A percentile compares a stretch with the other conserved stretches of the same genome.
Conservation (phyloP, 108 stramenopile genomes). For the Cyclotella cryptica region DNA sequence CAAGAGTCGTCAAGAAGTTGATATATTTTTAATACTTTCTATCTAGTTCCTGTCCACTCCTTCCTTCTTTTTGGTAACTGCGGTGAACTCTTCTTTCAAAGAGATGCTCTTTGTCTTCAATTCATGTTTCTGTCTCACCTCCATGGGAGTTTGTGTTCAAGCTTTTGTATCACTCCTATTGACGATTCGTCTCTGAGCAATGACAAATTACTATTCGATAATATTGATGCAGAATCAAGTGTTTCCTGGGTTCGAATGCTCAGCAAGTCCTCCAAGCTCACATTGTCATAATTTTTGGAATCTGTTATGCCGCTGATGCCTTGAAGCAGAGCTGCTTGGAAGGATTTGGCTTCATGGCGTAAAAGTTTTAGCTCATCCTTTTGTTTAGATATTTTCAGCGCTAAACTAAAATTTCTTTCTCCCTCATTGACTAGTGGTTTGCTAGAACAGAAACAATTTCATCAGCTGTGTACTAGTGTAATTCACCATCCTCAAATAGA, state of each 20-base stretch:
- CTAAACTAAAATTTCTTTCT: slow-evolving; percentile 34
- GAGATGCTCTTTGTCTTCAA: slow-evolving; percentile 15
- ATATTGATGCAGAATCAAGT: background rate
- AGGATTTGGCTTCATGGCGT: slow-evolving; percentile 13
- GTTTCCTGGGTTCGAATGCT: slow-evolving; percentile 40
- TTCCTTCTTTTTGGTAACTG: slow-evolving; percentile 10
- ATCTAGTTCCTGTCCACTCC: slow-evolving; percentile 31
- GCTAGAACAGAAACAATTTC: too few species aligned
- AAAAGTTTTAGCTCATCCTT: slow-evolving; percentile 26
- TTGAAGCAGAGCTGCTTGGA: slow-evolving; percentile 28
- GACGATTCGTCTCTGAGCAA: slow-evolving; percentile 17
- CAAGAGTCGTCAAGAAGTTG: too few species aligned
- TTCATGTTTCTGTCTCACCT: slow-evolving; percentile 10
- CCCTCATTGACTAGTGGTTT: slow-evolving; percentile 19
- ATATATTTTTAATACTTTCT: too few species aligned
- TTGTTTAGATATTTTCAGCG: slow-evolving; percentile 22
- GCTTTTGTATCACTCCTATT: slow-evolving; percentile 23
- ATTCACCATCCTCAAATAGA: too few species aligned
- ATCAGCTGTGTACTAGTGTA: too few species aligned
- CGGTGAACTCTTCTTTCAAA: slow-evolving; percentile 33
- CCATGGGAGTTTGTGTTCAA: slow-evolving; percentile 21
- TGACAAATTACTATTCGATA: background rate
- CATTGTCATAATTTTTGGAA: slow-evolving; percentile 37
- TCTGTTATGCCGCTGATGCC: slow-evolving; percentile 33
- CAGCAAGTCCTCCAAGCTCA: slow-evolving; percentile 34